A percentile compares a stretch with the other conserved stretches of the same genome.
These are phyloP conservation scores for Termitomyces bulborhizus DNA, from an alignment of 768 basidiomycete species.

Conservation along the genomic window DNA sequence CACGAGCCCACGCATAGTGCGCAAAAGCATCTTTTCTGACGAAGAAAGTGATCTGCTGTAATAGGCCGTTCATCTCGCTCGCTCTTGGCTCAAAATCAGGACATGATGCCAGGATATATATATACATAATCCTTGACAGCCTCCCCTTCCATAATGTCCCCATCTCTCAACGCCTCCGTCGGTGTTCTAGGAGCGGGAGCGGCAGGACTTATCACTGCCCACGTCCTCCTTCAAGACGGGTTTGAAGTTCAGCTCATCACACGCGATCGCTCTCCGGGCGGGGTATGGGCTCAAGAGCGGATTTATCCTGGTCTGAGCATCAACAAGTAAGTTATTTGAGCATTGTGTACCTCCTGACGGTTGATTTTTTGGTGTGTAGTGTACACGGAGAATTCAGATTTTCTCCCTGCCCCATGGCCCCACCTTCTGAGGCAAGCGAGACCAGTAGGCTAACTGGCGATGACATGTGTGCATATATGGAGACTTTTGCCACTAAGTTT, in stretches of 20 bases:
- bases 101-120: too few species aligned
- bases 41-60: too few species aligned
- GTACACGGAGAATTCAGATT: constrained; percentile 62
- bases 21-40: too few species aligned
- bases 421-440: constrained; percentile 24
- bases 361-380: constrained; percentile 22
- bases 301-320: constrained; percentile 51
- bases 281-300: constrained; percentile 51
- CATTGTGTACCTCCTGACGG: not conserved
- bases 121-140: too few species aligned
- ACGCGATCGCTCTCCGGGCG: constrained; percentile 47
- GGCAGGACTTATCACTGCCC: constrained; percentile 11
- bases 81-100: too few species aligned
- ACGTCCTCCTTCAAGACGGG: constrained; percentile 35
- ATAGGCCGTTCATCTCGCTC: too few species aligned
- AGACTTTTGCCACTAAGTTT: constrained; percentile 41
- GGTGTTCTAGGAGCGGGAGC: constrained; percentile 11
- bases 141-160: not conserved
- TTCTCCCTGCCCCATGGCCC: constrained; percentile 48
- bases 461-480: constrained; percentile 52
- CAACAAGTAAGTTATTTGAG: constrained; percentile 44
- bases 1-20: too few species aligned
- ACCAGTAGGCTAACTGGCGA: constrained; percentile 44
- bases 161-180: not conserved
- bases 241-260: constrained; percentile 55